Conservation (phyloP, 768 basidiomycete species). For the Tulasnella sp. region DNA sequence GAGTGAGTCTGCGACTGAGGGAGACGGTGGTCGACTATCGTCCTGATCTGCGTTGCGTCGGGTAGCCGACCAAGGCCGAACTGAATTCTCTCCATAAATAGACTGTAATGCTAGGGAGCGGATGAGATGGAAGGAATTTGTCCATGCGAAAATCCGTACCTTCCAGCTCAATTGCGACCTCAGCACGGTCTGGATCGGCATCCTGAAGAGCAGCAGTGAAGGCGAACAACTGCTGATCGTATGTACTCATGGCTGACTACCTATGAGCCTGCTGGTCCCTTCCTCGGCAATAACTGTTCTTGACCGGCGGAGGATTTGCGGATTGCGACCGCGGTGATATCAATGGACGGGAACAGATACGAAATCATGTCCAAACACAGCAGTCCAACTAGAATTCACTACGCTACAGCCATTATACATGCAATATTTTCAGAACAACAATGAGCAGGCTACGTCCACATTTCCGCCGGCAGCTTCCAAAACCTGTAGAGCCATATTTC, state of each 20-base stretch:
- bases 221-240: conserved; percentile 23
- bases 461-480: conserved; percentile 81
- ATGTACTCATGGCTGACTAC: background rate
- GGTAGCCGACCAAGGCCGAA: conserved; percentile 51
- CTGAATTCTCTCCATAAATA: conserved; percentile 69
- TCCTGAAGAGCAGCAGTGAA: conserved; percentile 31
- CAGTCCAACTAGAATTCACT: background rate
- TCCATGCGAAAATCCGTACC: conserved; percentile 35
- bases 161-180: conserved; percentile 49
- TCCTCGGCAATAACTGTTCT: background rate
- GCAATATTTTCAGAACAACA: conserved; percentile 54
- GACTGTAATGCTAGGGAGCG: conserved; percentile 61
- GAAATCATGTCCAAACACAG: background rate
- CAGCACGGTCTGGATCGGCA: conserved; percentile 42
- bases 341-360: too few species aligned
- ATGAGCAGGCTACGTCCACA: conserved; percentile 80
- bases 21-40: conserved; percentile 38
- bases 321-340: too few species aligned
- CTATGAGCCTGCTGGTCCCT: background rate
- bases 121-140: background rate
- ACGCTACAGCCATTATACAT: background rate
- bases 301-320: too few species aligned
- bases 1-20: conserved; percentile 29
- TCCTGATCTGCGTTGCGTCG: conserved; percentile 17
- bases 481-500: conserved; percentile 71